phyloP scores from a whole-genome alignment of 352 stramenopile genomes.

The Phytophthora ramorum region DNA sequence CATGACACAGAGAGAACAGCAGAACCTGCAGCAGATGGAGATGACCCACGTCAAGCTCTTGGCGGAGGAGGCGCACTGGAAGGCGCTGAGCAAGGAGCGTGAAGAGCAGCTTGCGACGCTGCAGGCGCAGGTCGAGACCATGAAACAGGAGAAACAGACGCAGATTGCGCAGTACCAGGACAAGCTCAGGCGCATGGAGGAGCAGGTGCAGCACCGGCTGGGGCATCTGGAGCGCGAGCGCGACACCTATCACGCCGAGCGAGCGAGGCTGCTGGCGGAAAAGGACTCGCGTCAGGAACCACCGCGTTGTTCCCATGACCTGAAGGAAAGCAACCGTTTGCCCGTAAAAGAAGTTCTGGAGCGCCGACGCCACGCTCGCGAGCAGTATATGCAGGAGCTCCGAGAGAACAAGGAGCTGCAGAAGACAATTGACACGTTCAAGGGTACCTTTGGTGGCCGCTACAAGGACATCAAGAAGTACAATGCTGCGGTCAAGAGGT shows the following conservation, averaged over 20 bases:
- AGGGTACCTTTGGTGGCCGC: slow-evolving; percentile 59
- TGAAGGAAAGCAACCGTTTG: slow-evolving; percentile 76
- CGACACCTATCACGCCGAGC: slow-evolving; percentile 62
- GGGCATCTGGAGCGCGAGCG: slow-evolving; percentile 58
- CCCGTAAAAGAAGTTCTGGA: slow-evolving; percentile 68
- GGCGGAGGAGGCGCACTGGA: slow-evolving; percentile 56
- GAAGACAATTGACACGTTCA: slow-evolving; percentile 68
- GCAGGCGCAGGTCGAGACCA: slow-evolving; percentile 44
- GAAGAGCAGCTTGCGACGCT: slow-evolving; percentile 53
- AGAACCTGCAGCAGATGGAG: slow-evolving; percentile 53
- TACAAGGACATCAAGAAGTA: slow-evolving; percentile 78
- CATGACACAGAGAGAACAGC: slow-evolving; percentile 36
- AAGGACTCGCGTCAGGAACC: slow-evolving; percentile 23
- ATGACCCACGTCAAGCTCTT: slow-evolving; percentile 33
- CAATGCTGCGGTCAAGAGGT: slow-evolving; percentile 53
- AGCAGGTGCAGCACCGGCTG: slow-evolving; percentile 58
- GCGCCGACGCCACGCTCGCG: slow-evolving; percentile 55
- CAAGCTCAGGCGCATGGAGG: slow-evolving; percentile 66
- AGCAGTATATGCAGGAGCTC: slow-evolving; percentile 62
- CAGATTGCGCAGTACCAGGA: slow-evolving; percentile 49
- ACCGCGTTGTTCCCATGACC: slow-evolving; percentile 41
- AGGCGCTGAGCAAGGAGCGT: slow-evolving; percentile 42
- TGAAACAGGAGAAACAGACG: slow-evolving; percentile 54
- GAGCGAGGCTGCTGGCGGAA: slow-evolving; percentile 49
- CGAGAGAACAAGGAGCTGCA: slow-evolving; percentile 74